phyloP scores from a whole-genome alignment of 805 yeast species.

The Wickerhamiella hasegawae region DNA sequence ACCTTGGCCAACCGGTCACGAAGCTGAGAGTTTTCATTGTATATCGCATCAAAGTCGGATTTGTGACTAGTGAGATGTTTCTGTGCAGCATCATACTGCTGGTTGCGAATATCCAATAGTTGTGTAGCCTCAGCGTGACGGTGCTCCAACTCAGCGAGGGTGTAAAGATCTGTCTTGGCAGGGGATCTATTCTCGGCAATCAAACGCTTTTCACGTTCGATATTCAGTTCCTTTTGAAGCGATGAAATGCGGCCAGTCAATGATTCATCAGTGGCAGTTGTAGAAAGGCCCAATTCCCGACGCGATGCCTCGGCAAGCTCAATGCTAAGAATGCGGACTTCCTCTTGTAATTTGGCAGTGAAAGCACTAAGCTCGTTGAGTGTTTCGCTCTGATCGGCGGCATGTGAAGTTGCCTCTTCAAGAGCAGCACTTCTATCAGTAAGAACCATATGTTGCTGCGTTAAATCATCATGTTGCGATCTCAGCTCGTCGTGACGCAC shows the following conservation, averaged over 20 bases:
- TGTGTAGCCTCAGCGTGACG: constrained; percentile 20
- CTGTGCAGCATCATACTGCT: constrained; percentile 17
- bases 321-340: constrained; percentile 20
- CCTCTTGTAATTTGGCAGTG: constrained; percentile 18
- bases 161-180: constrained; percentile 4
- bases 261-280: constrained; percentile 1
- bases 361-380: constrained; percentile 10
- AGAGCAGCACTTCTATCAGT: not conserved
- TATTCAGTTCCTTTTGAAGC: constrained; percentile 17
- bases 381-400: not conserved
- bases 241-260: constrained; percentile 13
- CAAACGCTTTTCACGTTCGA: constrained; percentile 20
- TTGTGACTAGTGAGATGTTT: constrained; percentile 12
- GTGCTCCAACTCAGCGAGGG: constrained; percentile 16
- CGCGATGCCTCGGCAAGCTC: constrained; percentile 25
- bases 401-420: not conserved
- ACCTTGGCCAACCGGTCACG: not conserved
- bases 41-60: constrained; percentile 9
- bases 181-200: constrained; percentile 12
- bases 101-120: constrained; percentile 15
- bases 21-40: not conserved
- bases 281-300: constrained; percentile 20
- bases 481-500: not conserved
- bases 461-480: not conserved
- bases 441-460: not conserved